Evolutionary conservation across 768 basidiomycete genomes (phyloP).

Genomic region (Serpula lacrymans): DNA sequence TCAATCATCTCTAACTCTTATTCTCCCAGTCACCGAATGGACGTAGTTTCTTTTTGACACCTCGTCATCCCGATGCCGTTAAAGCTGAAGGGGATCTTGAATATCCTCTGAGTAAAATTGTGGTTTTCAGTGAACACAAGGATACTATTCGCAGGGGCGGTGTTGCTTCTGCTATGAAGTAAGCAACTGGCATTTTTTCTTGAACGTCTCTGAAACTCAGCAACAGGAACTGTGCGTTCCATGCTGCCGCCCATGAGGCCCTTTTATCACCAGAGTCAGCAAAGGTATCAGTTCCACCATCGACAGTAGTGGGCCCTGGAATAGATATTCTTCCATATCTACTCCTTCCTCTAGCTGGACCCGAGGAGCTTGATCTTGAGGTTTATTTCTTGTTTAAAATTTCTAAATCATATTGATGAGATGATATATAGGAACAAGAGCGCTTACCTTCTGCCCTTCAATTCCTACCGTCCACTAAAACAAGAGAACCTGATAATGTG

Average conservation of each 20-base stretch:
- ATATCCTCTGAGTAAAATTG: constrained; percentile 79
- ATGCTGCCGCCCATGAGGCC: constrained; percentile 63
- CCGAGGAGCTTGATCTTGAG: constrained; percentile 93
- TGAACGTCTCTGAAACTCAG: constrained; percentile 9
- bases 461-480: constrained; percentile 82
- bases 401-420: neutral
- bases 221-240: constrained; percentile 77
- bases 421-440: constrained; percentile 83
- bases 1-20: constrained; percentile 3
- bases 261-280: constrained; percentile 65
- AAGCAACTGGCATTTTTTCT: constrained; percentile 12
- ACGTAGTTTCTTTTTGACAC: constrained; percentile 75
- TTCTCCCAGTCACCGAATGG: constrained; percentile 67
- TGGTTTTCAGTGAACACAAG: constrained; percentile 86
- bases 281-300: constrained; percentile 54
- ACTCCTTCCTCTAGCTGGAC: constrained; percentile 87
- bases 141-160: constrained; percentile 86
- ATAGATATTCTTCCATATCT: constrained; percentile 84
- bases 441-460: constrained; percentile 80
- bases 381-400: constrained; percentile 34
- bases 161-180: constrained; percentile 87
- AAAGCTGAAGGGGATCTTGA: constrained; percentile 49
- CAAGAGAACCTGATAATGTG: constrained; percentile 71
- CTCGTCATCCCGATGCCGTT: constrained; percentile 50
- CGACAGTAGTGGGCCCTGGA: constrained; percentile 59